phyloP scores from a whole-genome alignment of 441 rosid genomes.

The Bocquillonia castaneifolia region DNA sequence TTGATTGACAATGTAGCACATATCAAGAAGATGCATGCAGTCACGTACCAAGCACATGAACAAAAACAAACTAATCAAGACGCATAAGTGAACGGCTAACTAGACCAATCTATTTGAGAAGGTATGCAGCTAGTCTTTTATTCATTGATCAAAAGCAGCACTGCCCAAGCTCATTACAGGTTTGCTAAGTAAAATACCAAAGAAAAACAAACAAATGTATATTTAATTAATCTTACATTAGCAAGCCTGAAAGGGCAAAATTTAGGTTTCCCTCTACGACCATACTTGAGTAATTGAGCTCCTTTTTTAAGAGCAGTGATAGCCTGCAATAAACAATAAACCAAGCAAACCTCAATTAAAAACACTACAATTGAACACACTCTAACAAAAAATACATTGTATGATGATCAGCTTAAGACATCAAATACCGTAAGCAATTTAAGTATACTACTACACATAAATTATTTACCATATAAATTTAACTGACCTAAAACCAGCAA shows the following conservation, averaged over 20 bases:
- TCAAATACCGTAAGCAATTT: background rate
- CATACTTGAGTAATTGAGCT: constrained; percentile 86
- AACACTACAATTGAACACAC: too few species aligned
- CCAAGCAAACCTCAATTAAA: background rate
- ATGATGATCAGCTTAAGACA: background rate
- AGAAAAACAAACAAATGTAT: background rate
- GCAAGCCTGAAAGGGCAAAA: constrained; percentile 96
- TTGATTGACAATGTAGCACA: background rate
- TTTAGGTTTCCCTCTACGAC: constrained; percentile 96
- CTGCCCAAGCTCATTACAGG: background rate
- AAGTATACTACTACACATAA: too few species aligned
- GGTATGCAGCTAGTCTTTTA: background rate
- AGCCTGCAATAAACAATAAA: constrained; percentile 55
- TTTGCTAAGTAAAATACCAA: background rate
- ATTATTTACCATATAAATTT: background rate
- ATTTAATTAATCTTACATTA: constrained; percentile 52
- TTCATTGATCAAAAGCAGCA: background rate
- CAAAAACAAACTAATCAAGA: constrained; percentile 3
- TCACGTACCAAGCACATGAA: background rate
- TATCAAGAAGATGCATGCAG: background rate
- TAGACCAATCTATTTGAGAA: background rate
- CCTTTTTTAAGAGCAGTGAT: constrained; percentile 92
- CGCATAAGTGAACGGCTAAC: background rate
- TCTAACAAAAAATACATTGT: too few species aligned
- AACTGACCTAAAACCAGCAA: background rate